phyloP scores from a whole-genome alignment of 1,284 basidiomycete species.

The Trichosporon sp. region DNA sequence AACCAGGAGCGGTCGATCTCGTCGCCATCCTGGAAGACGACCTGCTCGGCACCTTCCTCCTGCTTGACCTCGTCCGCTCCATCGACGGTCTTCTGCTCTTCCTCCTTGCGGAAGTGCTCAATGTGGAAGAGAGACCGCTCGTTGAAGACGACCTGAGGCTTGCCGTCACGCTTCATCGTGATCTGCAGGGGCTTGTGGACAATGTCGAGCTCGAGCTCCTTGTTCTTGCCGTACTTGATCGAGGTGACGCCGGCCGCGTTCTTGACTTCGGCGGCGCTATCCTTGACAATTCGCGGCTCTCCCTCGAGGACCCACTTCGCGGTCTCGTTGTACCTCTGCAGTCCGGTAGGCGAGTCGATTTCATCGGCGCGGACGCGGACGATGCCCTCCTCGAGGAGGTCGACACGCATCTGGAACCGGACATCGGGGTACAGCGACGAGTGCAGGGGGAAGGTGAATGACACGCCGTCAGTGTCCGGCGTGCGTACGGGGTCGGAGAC shows the following conservation, averaged over 20 bases:
- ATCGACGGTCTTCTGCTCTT: constrained; percentile 38
- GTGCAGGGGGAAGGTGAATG: constrained; percentile 60
- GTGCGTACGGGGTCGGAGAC: constrained; percentile 57
- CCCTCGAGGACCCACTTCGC: constrained; percentile 68
- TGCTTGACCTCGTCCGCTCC: constrained; percentile 33
- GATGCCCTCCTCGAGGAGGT: constrained; percentile 72
- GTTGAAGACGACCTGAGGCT: constrained; percentile 82
- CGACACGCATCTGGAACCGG: constrained; percentile 70
- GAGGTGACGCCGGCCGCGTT: constrained; percentile 41
- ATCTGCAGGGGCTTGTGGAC: constrained; percentile 68
- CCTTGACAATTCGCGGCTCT: constrained; percentile 57
- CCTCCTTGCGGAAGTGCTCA: constrained; percentile 88
- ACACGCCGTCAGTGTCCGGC: constrained; percentile 41
- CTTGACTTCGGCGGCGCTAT: constrained; percentile 50
- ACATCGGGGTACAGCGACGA: constrained; percentile 76
- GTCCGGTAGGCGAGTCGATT: constrained; percentile 56
- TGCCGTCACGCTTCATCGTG: constrained; percentile 64
- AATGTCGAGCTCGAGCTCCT: constrained; percentile 54
- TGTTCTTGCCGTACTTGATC: constrained; percentile 33
- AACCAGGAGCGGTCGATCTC: constrained; percentile 68
- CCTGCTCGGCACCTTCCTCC: constrained; percentile 51
- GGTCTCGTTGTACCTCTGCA: constrained; percentile 82
- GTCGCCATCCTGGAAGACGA: constrained; percentile 52
- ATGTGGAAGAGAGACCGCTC: constrained; percentile 86
- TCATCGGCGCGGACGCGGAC: constrained; percentile 82